phyloP scores from a whole-genome alignment of 2,329 filamentous ascomycete species.

The Calcarisporium arbuscula region DNA sequence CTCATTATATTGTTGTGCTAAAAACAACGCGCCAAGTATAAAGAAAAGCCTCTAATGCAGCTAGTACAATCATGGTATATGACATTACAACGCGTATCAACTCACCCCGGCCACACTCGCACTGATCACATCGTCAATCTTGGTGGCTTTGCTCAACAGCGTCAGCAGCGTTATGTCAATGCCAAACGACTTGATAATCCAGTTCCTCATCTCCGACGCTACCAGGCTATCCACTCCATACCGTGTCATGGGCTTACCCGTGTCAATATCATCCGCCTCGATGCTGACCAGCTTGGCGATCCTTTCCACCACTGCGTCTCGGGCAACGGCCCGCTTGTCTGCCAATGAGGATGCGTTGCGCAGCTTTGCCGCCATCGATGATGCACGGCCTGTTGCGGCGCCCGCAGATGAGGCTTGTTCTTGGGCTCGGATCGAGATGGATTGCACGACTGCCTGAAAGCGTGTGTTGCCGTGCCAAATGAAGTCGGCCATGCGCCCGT shows the following conservation, averaged over 20 bases:
- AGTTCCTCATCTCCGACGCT: constrained; percentile 27
- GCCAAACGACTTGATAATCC: constrained; percentile 28
- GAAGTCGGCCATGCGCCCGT: constrained; percentile 7
- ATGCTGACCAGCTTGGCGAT: constrained; percentile 12
- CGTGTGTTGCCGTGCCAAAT: constrained; percentile 22
- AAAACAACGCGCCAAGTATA: no score
- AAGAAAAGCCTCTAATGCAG: no score
- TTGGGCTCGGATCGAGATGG: no score
- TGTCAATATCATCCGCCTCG: constrained; percentile 14
- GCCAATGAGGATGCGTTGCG: constrained; percentile 7
- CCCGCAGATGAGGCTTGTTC: constrained; percentile 3
- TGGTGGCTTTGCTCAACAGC: constrained; percentile 25
- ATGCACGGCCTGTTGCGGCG: constrained; percentile 2
- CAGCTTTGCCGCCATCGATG: constrained; percentile 13
- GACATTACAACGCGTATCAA: no score
- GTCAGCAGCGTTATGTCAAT: constrained; percentile 33
- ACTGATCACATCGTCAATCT: constrained; percentile 23
- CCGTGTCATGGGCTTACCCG: no score
- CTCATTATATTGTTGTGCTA: no score
- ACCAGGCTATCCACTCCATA: constrained; percentile 32
- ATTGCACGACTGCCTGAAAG: constrained; percentile 13
- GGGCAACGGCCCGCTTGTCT: no score
- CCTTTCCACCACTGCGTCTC: constrained; percentile 10
- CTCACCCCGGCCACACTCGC: no score
- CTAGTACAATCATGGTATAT: no score